These are phyloP conservation scores for Colletotrichum sp. DNA, from an alignment of 2,329 filamentous ascomycete species.

Conservation along the genomic window DNA sequence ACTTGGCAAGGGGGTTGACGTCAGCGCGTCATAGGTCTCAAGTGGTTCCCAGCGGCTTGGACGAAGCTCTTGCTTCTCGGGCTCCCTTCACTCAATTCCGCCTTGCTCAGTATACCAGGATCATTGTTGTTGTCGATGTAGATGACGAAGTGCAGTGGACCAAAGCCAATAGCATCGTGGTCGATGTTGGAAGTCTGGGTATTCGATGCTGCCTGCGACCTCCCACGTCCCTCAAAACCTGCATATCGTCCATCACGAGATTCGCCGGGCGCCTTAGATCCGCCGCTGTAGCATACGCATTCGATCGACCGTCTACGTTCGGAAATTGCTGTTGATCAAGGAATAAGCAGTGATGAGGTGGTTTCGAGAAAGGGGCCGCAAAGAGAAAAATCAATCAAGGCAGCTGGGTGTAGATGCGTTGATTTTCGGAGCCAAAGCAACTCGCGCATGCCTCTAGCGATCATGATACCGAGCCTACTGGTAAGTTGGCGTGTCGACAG, in stretches of 20 bases:
- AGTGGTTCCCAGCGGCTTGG: neutral
- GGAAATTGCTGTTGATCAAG: neutral
- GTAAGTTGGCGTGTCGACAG: no score
- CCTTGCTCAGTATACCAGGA: neutral
- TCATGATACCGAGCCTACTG: no score
- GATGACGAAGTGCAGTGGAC: neutral
- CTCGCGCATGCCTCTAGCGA: no score
- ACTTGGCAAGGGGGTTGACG: neutral
- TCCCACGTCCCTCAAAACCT: conserved; percentile 36
- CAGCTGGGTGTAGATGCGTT: neutral
- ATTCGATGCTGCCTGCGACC: conserved; percentile 16
- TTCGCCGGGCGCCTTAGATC: neutral
- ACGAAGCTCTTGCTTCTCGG: neutral
- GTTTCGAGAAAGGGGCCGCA: neutral
- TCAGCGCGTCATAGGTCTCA: neutral
- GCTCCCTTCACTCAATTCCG: neutral
- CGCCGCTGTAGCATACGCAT: neutral
- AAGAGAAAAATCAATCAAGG: neutral
- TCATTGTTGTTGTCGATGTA: neutral
- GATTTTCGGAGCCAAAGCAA: neutral
- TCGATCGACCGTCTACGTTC: neutral
- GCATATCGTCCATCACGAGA: conserved; percentile 13
- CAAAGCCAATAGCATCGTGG: conserved; percentile 1
- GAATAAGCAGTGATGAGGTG: neutral
- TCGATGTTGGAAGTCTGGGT: conserved; percentile 34